These are phyloP conservation scores for Rhizophlyctis rosea DNA, from an alignment of 192 early-diverging fungal species.

Conservation along the genomic window DNA sequence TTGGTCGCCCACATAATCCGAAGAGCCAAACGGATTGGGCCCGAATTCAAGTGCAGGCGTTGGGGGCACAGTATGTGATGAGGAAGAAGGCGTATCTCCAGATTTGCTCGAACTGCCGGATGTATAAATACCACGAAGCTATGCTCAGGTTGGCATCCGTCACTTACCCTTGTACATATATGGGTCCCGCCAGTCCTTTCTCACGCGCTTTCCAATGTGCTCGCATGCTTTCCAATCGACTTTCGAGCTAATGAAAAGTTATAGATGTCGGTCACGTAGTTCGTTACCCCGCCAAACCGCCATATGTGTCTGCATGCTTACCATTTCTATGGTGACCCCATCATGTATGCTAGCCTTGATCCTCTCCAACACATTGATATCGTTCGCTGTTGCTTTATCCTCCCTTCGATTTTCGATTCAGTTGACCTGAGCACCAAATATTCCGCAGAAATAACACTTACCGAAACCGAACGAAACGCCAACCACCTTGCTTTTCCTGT, in stretches of 20 bases:
- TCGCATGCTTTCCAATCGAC: conserved; percentile 19
- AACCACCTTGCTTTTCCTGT: conserved; percentile 20
- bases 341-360: conserved; percentile 71
- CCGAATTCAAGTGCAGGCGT: conserved; percentile 12
- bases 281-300: too few relatives aligned
- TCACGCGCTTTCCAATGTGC: conserved; percentile 28
- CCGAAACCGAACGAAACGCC: conserved; percentile 53
- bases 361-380: conserved; percentile 53
- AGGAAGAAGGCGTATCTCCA: not conserved
- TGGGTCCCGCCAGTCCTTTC: not conserved
- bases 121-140: not conserved
- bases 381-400: conserved; percentile 76
- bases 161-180: not conserved
- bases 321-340: conserved; percentile 62
- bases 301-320: conserved; percentile 1
- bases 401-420: conserved; percentile 55
- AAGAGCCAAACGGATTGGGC: not conserved
- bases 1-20: too few relatives aligned
- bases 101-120: not conserved
- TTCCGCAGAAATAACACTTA: conserved; percentile 10
- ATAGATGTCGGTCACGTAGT: conserved; percentile 3
- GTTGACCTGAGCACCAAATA: not conserved
- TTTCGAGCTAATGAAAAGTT: conserved; percentile 10
- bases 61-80: conserved; percentile 3
- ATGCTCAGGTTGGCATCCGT: not conserved